These are phyloP conservation scores for Parietaria judaica DNA, from an alignment of 306 rosid genomes.

Conservation along the genomic window DNA sequence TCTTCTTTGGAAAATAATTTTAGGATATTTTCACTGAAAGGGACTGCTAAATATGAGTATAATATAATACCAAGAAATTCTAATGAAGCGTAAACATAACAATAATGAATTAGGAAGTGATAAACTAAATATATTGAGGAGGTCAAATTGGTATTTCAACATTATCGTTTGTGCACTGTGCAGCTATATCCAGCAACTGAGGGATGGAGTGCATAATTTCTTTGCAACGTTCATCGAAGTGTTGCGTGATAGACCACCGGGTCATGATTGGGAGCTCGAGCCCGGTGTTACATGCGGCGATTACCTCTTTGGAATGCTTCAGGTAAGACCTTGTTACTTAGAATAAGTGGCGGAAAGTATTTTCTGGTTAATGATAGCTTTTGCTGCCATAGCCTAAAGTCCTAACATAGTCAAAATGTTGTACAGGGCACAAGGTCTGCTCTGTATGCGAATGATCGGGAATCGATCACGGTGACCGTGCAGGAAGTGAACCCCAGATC, in stretches of 20 bases:
- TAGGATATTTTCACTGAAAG: too few species aligned
- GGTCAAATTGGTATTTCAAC: too few species aligned
- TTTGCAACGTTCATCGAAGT: conserved; percentile 94
- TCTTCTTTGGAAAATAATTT: conserved; percentile 7
- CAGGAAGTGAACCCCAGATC: conserved; percentile 88
- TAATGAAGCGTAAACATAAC: too few species aligned
- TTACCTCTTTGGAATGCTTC: conserved; percentile 98
- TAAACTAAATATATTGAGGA: too few species aligned
- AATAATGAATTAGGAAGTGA: too few species aligned
- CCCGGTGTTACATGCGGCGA: conserved; percentile 99
- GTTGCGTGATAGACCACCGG: conserved; percentile 94
- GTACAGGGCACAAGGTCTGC: conserved; percentile 94
- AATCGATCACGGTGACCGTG: conserved; percentile 83
- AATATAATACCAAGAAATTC: too few species aligned
- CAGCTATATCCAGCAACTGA: conserved; percentile 95
- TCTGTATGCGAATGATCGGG: conserved; percentile 67
- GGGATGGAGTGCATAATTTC: conserved; percentile 97
- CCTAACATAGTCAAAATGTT: conserved; percentile 4
- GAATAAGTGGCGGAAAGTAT: conserved; percentile 1
- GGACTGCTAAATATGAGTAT: too few species aligned
- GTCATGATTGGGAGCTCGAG: conserved; percentile 99
- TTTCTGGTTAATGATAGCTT: not conserved
- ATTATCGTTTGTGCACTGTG: not conserved
- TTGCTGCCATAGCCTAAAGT: not conserved
- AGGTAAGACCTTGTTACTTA: conserved; percentile 39